These are phyloP conservation scores for Aureobasidium subglaciale DNA, from an alignment of 2,329 filamentous ascomycete species.

Conservation along the genomic window DNA sequence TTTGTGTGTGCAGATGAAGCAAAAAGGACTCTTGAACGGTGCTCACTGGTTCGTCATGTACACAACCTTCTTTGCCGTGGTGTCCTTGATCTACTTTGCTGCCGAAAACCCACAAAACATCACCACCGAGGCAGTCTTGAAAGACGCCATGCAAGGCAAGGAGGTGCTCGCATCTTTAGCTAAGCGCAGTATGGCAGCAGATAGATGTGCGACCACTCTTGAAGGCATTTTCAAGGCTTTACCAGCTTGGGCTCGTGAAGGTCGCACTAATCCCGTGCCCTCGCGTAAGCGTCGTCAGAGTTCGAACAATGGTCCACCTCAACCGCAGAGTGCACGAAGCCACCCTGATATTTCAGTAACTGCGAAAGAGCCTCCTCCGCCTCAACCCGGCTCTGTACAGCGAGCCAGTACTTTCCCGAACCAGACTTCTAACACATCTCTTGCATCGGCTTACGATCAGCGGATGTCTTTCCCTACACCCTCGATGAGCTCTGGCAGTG, in stretches of 20 bases:
- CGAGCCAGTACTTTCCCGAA: conserved; percentile 35
- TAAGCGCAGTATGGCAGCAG: conserved; percentile 79
- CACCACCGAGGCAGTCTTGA: conserved; percentile 70
- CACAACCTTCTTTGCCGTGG: conserved; percentile 72
- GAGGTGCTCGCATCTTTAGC: conserved; percentile 74
- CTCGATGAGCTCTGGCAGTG: conserved; percentile 11
- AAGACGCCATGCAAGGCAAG: conserved; percentile 77
- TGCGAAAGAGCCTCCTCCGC: neutral
- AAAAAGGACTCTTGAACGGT: conserved; percentile 66
- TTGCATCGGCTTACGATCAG: conserved; percentile 1
- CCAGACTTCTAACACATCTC: conserved; percentile 19
- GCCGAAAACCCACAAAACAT: conserved; percentile 71
- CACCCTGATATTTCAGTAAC: conserved; percentile 17
- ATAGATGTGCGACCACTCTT: conserved; percentile 72
- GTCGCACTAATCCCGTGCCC: conserved; percentile 34
- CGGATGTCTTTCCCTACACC: conserved; percentile 10
- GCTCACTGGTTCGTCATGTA: conserved; percentile 85
- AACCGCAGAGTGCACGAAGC: conserved; percentile 12
- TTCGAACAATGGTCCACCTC: neutral
- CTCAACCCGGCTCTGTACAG: conserved; percentile 5
- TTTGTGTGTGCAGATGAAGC: conserved; percentile 70
- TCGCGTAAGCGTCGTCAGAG: conserved; percentile 42
- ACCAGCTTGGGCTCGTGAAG: conserved; percentile 50
- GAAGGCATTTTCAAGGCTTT: conserved; percentile 78
- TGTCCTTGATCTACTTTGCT: conserved; percentile 73